These are phyloP conservation scores for Suhomyces pyralidae DNA, from an alignment of 805 yeast species.

Conservation along the genomic window DNA sequence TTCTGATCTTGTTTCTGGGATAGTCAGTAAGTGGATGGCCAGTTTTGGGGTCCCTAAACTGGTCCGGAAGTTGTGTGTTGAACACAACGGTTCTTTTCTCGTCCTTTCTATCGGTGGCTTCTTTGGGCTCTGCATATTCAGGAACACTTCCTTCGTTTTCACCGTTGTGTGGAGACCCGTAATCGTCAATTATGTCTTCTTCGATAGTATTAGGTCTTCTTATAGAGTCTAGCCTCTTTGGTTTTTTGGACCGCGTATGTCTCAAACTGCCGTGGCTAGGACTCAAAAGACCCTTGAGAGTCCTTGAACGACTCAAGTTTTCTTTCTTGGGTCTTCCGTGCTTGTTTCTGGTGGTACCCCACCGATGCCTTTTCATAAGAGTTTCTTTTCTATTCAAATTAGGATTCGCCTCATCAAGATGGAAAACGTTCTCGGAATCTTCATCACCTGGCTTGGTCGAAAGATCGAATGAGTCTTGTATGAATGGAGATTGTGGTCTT, in stretches of 20 bases:
- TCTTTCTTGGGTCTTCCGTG: slow-evolving; percentile 59
- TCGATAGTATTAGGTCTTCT: slow-evolving; percentile 19
- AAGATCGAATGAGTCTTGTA: slow-evolving; percentile 11
- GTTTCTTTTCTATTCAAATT: slow-evolving; percentile 32
- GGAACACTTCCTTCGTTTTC: slow-evolving; percentile 3
- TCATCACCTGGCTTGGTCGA: slow-evolving; percentile 2
- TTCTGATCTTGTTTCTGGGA: slow-evolving; percentile 88
- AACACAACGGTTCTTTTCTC: slow-evolving; percentile 51
- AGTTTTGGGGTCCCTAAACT: slow-evolving; percentile 51
- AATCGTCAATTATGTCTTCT: slow-evolving; percentile 22
- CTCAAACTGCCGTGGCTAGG: slow-evolving; percentile 9
- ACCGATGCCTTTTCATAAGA: slow-evolving; percentile 73
- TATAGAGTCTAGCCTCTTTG: slow-evolving; percentile 15
- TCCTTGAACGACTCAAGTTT: slow-evolving; percentile 53
- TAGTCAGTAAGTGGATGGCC: slow-evolving; percentile 60
- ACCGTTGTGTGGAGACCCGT: slow-evolving; percentile 12
- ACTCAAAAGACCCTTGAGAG: slow-evolving; percentile 46
- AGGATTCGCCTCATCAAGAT: slow-evolving; percentile 13
- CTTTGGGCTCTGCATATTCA: slow-evolving; percentile 27
- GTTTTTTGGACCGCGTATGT: slow-evolving; percentile 5
- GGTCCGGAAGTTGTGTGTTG: slow-evolving; percentile 60
- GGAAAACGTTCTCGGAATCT: slow-evolving; percentile 9
- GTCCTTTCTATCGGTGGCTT: slow-evolving; percentile 30
- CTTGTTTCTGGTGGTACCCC: slow-evolving; percentile 86
- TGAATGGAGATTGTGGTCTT: slow-evolving; percentile 30